Conservation (phyloP, 2,329 filamentous ascomycete genomes). For the Cytospora piceicola region DNA sequence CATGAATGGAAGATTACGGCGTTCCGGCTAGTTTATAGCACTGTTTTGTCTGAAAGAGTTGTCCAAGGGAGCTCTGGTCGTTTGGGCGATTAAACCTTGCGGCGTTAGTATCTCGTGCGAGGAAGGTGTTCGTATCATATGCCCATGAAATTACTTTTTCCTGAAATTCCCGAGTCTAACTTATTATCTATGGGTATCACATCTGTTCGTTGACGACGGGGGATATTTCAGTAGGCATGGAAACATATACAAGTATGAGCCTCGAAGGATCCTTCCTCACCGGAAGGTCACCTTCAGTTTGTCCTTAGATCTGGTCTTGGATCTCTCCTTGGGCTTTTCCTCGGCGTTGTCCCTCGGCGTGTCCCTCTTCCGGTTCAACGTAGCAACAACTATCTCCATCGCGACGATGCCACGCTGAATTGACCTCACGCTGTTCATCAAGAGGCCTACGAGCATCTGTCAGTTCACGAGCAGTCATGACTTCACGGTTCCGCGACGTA, state of each 20-base stretch:
- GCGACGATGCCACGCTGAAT: constrained; percentile 22
- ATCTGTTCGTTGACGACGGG: background rate
- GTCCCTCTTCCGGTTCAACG: constrained; percentile 21
- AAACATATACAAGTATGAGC: background rate
- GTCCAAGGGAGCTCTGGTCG: background rate
- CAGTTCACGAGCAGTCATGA: background rate
- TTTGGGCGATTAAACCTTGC: background rate
- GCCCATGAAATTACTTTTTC: background rate
- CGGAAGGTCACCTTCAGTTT: constrained; percentile 15
- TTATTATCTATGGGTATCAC: background rate
- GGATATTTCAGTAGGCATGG: background rate
- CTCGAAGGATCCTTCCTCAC: background rate
- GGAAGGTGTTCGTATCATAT: background rate
- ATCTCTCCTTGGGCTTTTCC: too few relatives aligned
- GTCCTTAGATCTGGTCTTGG: too few relatives aligned
- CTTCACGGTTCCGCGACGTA: constrained; percentile 42
- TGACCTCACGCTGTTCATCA: constrained; percentile 17
- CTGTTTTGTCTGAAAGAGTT: background rate
- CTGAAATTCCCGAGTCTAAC: background rate
- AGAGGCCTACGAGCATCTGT: constrained; percentile 8
- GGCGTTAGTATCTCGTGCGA: background rate
- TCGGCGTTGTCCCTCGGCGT: background rate
- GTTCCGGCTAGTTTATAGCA: background rate
- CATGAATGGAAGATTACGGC: background rate
- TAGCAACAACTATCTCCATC: constrained; percentile 23